Base-by-base conservation (phyloP, 1,139 yeast species). In the Hyphopichia buzzinii region DNA sequence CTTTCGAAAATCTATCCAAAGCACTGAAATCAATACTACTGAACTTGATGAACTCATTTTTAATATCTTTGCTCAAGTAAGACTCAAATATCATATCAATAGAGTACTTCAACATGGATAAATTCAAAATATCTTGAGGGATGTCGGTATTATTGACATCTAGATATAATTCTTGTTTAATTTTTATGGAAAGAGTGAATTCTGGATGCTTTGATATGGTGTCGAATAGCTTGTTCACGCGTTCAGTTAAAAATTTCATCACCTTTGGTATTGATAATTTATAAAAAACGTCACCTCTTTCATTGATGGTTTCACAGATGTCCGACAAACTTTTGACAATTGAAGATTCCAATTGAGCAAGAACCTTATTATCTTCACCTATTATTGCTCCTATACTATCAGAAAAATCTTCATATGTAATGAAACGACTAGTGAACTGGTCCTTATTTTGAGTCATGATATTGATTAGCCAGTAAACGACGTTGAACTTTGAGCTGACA, bases 261-360 rank as follows among this genome's bases (percentile, higher is more conserved):
- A 71, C 59, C 39, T 64, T 71, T 0, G 44, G 48, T 3, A 48
- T 34, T 3, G 72, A 62, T 14, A 71, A 64, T 46, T 70, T 74
- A 52, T 67, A 79, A 48, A 74, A 81, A 1, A 33, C 37, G 33
- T 74, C 81, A 10, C 64, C 79, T 30, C 64, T 70, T 44, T 78
- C 81, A 17, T 52, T 60, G 2, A 77, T 57, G 0, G 49, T 48
- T 12, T 78, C 82, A 42, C 79, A 71, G 2, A 79, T 57, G 5
- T 40, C 37, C 1, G 43, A 47, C 25, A 80, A 45, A 1, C 52
- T 46, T 2, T 48, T 50, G n/a, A 52, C 59, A 25, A 49, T 41
- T 6, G 36, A 14, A 27, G 45, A 38, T 5, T 47, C 50, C 24
- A 74, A 46, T 12, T 56, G 52, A 44, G 79, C 85, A 12, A 64